Evolutionary conservation across 2,329 filamentous ascomycete species (phyloP).

Genomic region (Aspergillus brunneoviolaceus): DNA sequence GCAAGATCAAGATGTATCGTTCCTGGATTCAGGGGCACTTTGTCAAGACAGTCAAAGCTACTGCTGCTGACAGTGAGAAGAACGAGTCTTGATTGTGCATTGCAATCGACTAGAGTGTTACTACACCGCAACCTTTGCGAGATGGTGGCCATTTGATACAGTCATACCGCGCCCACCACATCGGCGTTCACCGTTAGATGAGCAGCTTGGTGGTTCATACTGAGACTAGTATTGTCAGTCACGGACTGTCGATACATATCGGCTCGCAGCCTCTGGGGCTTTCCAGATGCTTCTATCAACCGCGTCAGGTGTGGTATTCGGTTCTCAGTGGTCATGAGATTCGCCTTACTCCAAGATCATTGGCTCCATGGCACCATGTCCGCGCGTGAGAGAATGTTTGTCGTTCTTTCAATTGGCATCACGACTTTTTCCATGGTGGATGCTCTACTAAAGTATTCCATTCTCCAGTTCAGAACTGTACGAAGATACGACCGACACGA

Average conservation of each 20-base stretch:
- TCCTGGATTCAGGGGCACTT: conserved; percentile 66
- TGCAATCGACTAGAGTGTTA: neutral
- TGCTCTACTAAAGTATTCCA: neutral
- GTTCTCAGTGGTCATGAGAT: too few relatives aligned
- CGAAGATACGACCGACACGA: neutral
- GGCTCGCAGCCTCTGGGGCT: neutral
- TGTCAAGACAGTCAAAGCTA: conserved; percentile 31
- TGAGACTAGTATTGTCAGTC: neutral
- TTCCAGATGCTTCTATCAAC: neutral
- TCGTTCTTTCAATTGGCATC: neutral
- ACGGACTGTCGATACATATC: neutral
- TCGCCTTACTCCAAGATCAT: too few relatives aligned
- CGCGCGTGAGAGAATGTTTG: too few relatives aligned
- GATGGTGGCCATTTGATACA: neutral
- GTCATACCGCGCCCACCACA: neutral
- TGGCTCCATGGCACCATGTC: too few relatives aligned
- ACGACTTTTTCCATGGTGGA: neutral
- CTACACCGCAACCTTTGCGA: neutral
- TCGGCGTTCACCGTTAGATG: neutral
- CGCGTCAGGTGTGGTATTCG: neutral
- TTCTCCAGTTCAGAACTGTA: neutral
- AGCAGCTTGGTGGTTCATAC: too few relatives aligned
- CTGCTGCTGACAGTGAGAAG: conserved; percentile 7
- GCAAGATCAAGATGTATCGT: conserved; percentile 94
- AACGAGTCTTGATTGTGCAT: conserved; percentile 15